Base-by-base conservation (phyloP, 2,329 filamentous ascomycete genomes). In the Apiospora arundinis region DNA sequence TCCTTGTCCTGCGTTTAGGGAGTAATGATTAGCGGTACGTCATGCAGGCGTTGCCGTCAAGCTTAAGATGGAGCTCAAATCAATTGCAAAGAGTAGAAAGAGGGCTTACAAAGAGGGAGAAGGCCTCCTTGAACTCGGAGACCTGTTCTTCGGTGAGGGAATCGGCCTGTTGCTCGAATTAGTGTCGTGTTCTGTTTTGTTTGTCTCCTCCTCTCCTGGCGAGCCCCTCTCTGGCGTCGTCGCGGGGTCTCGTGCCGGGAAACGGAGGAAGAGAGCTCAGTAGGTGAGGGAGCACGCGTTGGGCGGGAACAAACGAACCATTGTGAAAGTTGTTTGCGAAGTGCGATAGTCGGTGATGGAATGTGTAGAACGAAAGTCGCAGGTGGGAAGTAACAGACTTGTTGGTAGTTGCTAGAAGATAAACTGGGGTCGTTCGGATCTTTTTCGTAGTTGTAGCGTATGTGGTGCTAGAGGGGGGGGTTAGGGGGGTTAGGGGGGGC, bases 61-160 rank as follows among this genome's bases (percentile, higher is more conserved):
- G 28, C 46, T 45, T 23, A 63, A 23, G 68, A 32, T 16, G 21
- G 40, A 32, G n/a, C 28, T 14, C 32, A 63, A 40, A 63, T 63
- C 56, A 63, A 63, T 63, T 63, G 56, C 16, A 32, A n/a, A n/a
- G 21, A 56, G 16, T 21, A 6, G 44, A 49, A 52, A 14, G 45
- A 69, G 25, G 32, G 85, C 96, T 92, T 92, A 99, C 96, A 86
- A 99, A 99, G 77, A 99, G 94, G 84, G 96, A 99, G 88, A 99
- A 99, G 70, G 96, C 96, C 89, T 99, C 96, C 93, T 98, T 99
- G 90, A 98, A 99, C 89, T 99, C 96, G 83, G 96, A 98, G 84
- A 99, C 96, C 91, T 99, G 96, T 88, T 99, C 96, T 90, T 99
- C 96, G 80, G 96, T 98, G 82, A 99, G 92, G 85, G 95, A 95